Base-by-base conservation (phyloP, 176 grass and related monocot species). In the Pharus latifolius region DNA sequence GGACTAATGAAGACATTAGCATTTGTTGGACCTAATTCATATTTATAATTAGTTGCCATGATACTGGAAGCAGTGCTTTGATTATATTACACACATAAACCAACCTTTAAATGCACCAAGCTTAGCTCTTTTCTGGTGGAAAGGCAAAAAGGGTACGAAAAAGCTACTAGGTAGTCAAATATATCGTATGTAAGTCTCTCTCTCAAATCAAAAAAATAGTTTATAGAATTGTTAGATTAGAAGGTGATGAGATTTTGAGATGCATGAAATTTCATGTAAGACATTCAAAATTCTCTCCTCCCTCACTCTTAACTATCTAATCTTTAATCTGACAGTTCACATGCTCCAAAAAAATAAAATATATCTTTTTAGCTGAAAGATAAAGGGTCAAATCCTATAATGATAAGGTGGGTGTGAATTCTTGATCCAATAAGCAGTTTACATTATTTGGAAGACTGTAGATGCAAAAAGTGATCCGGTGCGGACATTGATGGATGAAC, bases 21-120 rank as follows among this genome's bases (percentile, higher is more conserved):
- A 38, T 65, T 78, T 35, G 75, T 66, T 84, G 60, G 68, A 78
- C 82, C 82, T 67, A 63, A 83, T 46, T 20, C 29, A 2, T 23
- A 17, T 23, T n/a, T 22, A 49, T 1, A 42, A 9, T 3, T 17
- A 32, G 40, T 44, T 67, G 24, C 40, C 30, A n/a, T 49, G 37
- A 38, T 57, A 22, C 29, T 6, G 16, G 27, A 25, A 64, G 26
- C 33, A 17, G 0, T 17, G 20, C 19, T 25, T 3, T 9, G 16
- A 65, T 56, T 35, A 16, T n/a, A n/a, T n/a, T n/a, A n/a, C n/a
- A n/a, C 48, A n/a, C 37, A 40, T 35, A 54, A 20, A 47, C 68
- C 41, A 16, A 34, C 63, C 57, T 57, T 43, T 14, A 0, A 1
- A 8, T 49, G 35, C 26, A 22, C 35, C 19, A 7, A 40, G 14